A percentile compares a stretch with the other conserved stretches of the same genome.
These are phyloP conservation scores for Teunomyces kruisii DNA, from an alignment of 805 yeast genomes.

Conservation along the genomic window DNA sequence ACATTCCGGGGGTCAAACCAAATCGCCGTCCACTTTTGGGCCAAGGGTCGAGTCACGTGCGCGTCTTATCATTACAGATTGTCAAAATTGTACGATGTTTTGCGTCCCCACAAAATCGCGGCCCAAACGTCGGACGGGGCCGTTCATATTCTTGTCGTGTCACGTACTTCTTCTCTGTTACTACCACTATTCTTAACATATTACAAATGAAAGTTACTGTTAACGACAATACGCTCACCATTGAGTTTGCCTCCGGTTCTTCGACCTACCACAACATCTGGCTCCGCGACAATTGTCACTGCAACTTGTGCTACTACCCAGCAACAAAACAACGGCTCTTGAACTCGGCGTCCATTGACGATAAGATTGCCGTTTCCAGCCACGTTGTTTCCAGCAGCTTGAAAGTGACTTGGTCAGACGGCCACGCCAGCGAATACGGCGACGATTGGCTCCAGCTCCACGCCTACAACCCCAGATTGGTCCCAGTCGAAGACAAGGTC, in stretches of 20 bases:
- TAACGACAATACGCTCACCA: neutral
- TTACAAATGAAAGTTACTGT: neutral
- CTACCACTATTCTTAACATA: no score
- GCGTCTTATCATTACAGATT: no score
- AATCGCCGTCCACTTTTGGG: no score
- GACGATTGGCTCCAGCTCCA: conserved; percentile 47
- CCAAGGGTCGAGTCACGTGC: no score
- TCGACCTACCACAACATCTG: conserved; percentile 46
- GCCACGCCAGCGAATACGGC: conserved; percentile 39
- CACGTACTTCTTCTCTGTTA: neutral
- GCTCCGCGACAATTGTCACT: conserved; percentile 67
- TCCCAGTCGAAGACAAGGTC: conserved; percentile 27
- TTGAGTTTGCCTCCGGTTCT: neutral
- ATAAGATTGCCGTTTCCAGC: conserved; percentile 13
- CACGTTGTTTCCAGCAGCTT: conserved; percentile 16
- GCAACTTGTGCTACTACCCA: conserved; percentile 52
- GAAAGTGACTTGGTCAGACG: conserved; percentile 37
- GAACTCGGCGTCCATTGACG: conserved; percentile 48
- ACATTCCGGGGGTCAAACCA: no score
- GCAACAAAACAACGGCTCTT: conserved; percentile 59
- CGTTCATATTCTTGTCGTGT: no score
- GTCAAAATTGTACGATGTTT: no score
- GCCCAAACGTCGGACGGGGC: no score
- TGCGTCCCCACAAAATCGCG: no score
- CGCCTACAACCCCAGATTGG: conserved; percentile 51